These are phyloP conservation scores for Ensete ventricosum DNA, from an alignment of 176 grass and related monocot genomes.

Conservation along the genomic window DNA sequence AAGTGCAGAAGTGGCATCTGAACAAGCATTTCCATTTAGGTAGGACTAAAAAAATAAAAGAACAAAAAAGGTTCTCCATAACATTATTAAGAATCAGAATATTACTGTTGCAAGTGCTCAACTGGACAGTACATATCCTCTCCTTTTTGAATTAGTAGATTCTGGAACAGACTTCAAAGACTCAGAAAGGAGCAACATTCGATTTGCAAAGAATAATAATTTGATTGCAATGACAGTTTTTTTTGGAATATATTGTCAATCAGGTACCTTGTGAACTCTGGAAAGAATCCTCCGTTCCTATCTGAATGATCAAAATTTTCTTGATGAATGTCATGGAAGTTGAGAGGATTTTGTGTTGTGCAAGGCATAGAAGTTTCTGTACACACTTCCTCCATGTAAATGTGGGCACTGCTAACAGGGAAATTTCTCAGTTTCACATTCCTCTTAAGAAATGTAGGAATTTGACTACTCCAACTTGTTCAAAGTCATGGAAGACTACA, in stretches of 20 bases:
- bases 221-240: background rate
- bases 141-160: background rate
- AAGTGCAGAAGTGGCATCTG: background rate
- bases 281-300: background rate
- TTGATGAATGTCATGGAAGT: background rate
- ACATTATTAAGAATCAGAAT: background rate
- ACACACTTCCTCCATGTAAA: too few species aligned
- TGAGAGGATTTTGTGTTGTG: background rate
- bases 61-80: background rate
- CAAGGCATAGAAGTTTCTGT: too few species aligned
- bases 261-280: background rate
- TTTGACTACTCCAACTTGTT: too few species aligned
- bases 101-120: background rate
- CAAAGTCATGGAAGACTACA: too few species aligned
- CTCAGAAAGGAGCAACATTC: background rate
- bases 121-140: background rate
- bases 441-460: too few species aligned
- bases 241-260: background rate
- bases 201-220: background rate
- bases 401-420: too few species aligned
- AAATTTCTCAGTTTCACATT: too few species aligned
- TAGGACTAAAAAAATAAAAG: background rate
- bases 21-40: background rate
- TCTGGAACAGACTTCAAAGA: background rate
- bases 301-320: background rate